phyloP scores from a whole-genome alignment of 1,284 basidiomycete genomes.

The Retiboletus flavoniger region DNA sequence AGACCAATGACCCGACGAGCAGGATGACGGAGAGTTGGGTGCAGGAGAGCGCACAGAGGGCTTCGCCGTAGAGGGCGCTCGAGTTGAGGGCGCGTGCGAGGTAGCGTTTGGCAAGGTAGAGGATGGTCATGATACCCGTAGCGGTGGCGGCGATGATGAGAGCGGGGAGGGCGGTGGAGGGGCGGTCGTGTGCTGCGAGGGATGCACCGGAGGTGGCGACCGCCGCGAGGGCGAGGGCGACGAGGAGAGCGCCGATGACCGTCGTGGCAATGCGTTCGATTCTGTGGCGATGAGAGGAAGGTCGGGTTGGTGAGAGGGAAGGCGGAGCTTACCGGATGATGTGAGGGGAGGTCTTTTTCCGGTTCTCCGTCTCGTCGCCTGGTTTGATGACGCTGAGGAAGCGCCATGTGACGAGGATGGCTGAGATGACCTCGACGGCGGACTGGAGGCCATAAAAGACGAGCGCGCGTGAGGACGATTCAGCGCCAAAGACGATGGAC shows the following conservation, averaged over 20 bases:
- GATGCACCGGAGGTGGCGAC: constrained; percentile 36
- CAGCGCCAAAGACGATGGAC: constrained; percentile 45
- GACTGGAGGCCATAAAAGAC: constrained; percentile 53
- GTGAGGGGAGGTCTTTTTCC: constrained; percentile 6
- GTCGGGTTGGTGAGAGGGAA: not conserved
- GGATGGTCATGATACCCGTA: constrained; percentile 38
- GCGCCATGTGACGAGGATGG: constrained; percentile 37
- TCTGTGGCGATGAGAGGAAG: constrained; percentile 24
- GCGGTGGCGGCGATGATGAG: constrained; percentile 44
- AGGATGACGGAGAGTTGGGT: constrained; percentile 37
- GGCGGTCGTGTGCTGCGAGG: constrained; percentile 37
- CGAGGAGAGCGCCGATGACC: constrained; percentile 40
- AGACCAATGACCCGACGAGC: constrained; percentile 38
- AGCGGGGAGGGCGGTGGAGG: constrained; percentile 29
- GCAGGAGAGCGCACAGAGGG: constrained; percentile 38
- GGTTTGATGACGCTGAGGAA: constrained; percentile 36
- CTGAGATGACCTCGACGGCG: constrained; percentile 20
- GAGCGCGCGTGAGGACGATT: constrained; percentile 46
- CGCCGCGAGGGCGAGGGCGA: constrained; percentile 39
- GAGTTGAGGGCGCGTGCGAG: constrained; percentile 45
- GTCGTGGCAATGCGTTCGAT: constrained; percentile 40
- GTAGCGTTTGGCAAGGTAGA: constrained; percentile 47
- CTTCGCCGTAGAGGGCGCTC: constrained; percentile 44
- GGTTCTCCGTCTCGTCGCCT: constrained; percentile 32
- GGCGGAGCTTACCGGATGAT: constrained; percentile 36